A percentile compares a stretch with the other conserved stretches of the same genome.
phyloP scores from a whole-genome alignment of 2,329 filamentous ascomycete species.

The Cytospora schulzeri region DNA sequence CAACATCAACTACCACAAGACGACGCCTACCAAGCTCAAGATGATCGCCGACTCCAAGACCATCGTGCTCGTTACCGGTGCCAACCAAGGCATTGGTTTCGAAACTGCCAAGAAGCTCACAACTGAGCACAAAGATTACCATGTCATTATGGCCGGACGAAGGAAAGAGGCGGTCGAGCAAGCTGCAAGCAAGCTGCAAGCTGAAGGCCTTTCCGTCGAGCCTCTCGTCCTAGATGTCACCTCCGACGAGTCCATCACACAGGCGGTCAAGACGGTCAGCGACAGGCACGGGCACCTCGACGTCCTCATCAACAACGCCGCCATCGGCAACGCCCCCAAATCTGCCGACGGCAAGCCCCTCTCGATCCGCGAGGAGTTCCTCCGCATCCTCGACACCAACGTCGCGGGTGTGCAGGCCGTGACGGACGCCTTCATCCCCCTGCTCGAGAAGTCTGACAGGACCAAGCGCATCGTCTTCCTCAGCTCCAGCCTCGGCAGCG shows the following conservation, averaged over 20 bases:
- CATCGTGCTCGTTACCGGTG: conserved; percentile 42
- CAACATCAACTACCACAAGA: neutral
- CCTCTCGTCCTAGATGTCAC: conserved; percentile 46
- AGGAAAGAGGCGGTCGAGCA: conserved; percentile 38
- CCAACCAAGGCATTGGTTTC: conserved; percentile 47
- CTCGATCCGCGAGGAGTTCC: conserved; percentile 30
- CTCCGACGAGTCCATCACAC: conserved; percentile 43
- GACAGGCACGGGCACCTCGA: conserved; percentile 38
- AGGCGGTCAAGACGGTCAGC: conserved; percentile 37
- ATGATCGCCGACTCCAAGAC: conserved; percentile 23
- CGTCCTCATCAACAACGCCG: conserved; percentile 40
- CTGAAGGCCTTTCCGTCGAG: conserved; percentile 37
- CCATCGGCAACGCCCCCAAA: conserved; percentile 23
- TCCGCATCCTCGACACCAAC: conserved; percentile 36
- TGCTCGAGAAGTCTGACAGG: conserved; percentile 36
- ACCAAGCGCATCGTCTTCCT: conserved; percentile 34
- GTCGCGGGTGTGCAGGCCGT: conserved; percentile 35
- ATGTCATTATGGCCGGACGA: conserved; percentile 44
- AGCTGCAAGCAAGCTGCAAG: conserved; percentile 37
- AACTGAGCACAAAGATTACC: conserved; percentile 40
- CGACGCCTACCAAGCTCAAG: neutral
- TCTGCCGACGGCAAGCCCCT: conserved; percentile 23
- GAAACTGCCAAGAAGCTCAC: conserved; percentile 44
- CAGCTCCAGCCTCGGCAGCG: conserved; percentile 30
- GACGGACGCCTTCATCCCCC: conserved; percentile 37